These are phyloP conservation scores for Calonectria pseudoturangicola DNA, from an alignment of 2,329 filamentous ascomycete genomes.

Conservation along the genomic window DNA sequence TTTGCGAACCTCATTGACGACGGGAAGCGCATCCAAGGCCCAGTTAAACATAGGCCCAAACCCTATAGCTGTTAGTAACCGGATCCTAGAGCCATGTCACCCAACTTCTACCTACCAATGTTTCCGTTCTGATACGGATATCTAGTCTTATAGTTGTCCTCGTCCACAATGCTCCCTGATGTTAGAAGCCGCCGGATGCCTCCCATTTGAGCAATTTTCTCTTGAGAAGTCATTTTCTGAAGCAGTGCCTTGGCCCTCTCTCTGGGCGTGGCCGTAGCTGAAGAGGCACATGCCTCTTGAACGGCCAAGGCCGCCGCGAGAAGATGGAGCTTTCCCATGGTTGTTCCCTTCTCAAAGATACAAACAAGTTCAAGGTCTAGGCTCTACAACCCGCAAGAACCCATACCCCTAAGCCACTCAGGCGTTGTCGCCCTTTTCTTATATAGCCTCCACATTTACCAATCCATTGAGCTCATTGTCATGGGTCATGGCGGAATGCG, in stretches of 20 bases:
- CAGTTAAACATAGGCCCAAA: conserved; percentile 56
- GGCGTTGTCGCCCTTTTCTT: conserved; percentile 26
- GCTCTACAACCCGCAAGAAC: neutral
- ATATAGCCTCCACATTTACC: neutral
- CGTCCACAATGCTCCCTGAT: conserved; percentile 36
- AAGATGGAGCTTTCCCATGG: conserved; percentile 42
- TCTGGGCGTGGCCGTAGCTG: conserved; percentile 36
- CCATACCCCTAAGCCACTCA: neutral
- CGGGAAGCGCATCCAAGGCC: conserved; percentile 53
- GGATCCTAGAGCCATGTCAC: neutral
- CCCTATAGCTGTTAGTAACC: conserved; percentile 40
- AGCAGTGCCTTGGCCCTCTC: conserved; percentile 43
- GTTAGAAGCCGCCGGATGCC: conserved; percentile 45
- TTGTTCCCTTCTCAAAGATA: neutral
- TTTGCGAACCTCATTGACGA: conserved; percentile 51
- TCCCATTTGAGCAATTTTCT: conserved; percentile 49
- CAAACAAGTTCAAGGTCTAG: too few relatives aligned
- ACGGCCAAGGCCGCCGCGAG: conserved; percentile 35
- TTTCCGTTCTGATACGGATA: conserved; percentile 45
- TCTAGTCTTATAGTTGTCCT: conserved; percentile 46
- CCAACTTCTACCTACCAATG: conserved; percentile 40
- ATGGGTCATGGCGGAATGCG: conserved; percentile 41
- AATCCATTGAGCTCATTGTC: conserved; percentile 36
- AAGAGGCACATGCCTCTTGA: conserved; percentile 20
- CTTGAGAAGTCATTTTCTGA: conserved; percentile 47